Conservation (phyloP, 306 rosid species). For the Vigna unguiculata region DNA sequence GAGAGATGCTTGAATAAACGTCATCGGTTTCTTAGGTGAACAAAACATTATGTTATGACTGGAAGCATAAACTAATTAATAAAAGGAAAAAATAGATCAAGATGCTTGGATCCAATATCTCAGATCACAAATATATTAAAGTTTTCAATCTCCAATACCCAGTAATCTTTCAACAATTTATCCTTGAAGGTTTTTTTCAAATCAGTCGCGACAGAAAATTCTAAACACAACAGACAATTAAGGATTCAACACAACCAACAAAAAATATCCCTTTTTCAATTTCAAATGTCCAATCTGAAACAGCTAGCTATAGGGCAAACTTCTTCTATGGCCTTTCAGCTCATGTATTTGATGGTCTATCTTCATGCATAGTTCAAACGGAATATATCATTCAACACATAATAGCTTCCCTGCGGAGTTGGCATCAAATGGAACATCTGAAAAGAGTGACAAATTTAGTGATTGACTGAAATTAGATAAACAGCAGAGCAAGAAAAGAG, state of each 20-base stretch:
- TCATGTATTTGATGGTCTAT: slow-evolving; percentile 37
- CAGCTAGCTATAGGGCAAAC: slow-evolving; percentile 46
- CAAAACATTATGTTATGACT: neutral
- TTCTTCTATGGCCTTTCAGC: slow-evolving; percentile 43
- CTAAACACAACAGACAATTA: slow-evolving; percentile 47
- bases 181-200: slow-evolving; percentile 44
- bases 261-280: slow-evolving; percentile 52
- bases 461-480: neutral
- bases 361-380: slow-evolving; percentile 92
- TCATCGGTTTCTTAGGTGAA: neutral
- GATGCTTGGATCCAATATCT: slow-evolving; percentile 27
- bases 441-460: slow-evolving; percentile 32
- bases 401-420: slow-evolving; percentile 76
- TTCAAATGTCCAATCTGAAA: slow-evolving; percentile 47
- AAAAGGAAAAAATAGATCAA: slow-evolving; percentile 12
- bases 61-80: slow-evolving; percentile 25
- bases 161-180: slow-evolving; percentile 42
- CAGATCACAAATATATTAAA: slow-evolving; percentile 18
- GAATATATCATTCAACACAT: slow-evolving; percentile 86
- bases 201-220: slow-evolving; percentile 60
- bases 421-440: slow-evolving; percentile 99
- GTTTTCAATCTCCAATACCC: slow-evolving; percentile 45
- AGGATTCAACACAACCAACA: slow-evolving; percentile 51
- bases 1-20: neutral
- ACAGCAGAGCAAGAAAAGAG: neutral